Base-by-base conservation (phyloP, 257 asterid species). In the Voacanga thouarsii region DNA sequence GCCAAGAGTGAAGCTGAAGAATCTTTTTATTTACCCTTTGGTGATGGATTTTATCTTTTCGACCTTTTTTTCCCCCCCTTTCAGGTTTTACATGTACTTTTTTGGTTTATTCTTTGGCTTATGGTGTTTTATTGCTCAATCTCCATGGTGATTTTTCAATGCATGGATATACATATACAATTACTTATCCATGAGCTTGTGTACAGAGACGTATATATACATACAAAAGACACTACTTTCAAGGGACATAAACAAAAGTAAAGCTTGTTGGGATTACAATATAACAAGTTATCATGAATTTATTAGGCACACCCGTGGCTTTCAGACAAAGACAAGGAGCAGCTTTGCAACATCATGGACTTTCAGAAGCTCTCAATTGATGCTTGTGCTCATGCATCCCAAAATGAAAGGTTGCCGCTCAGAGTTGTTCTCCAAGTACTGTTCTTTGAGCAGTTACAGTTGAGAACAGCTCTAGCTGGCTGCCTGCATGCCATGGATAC, bases 361-460 rank as follows among this genome's bases (percentile, higher is more conserved):
- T 92, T 92, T 83, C 94, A 85, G 89, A 94, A 94, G 86, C 97
- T 96, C 72, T 96, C 99, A 1, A 86, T 96, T 19, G 99, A 96
- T 84, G 98, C 98, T 18, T 96, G 98, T 66, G 92, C 98, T 41
- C 98, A 96, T 80, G 99, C 99, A 72, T 96, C 99, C 68, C 99
- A 96, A 80, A 96, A 92, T 14, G 90, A 90, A 77, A 85, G 97
- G 79, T 84, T 95, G 74, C 98, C 99, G 6, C 97, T 96, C 76
- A 89, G 99, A 81, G 83, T 94, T 71, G 77, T 94, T 75, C 87
- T 96, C 77, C 98, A 96, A 82, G 97, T 96, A 82, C 83, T 96
- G 76, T 96, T 93, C 87, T 90, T 96, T 55, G 99, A 94, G 86
- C 99, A 96, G 83, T 83, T 96, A 91, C 99, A 94, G 73, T 67